Percentiles rank a stretch among this genome's conserved stretches.
Evolutionary conservation across 2,329 filamentous ascomycete genomes (phyloP).

Genomic region (Metarhizium humberi): DNA sequence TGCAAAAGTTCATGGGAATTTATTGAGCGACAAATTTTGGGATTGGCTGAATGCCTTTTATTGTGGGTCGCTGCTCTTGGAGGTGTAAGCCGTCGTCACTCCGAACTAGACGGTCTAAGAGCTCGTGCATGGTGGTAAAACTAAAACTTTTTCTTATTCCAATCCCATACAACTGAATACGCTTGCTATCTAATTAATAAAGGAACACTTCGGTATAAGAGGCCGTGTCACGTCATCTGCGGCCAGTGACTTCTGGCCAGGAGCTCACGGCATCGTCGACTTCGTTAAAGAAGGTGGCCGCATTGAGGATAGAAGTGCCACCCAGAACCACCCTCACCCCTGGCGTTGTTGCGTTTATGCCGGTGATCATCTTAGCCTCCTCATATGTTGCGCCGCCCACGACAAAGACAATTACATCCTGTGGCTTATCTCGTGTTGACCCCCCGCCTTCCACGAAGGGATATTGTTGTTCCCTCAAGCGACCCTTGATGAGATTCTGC

Average conservation of each 20-base stretch:
- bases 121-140: neutral
- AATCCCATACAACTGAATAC: neutral
- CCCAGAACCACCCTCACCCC: conserved; percentile 84
- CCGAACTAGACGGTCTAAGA: neutral
- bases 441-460: conserved; percentile 88
- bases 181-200: neutral
- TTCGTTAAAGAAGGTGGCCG: conserved; percentile 78
- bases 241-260: conserved; percentile 61
- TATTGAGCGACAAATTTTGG: neutral
- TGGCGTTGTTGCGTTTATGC: conserved; percentile 83
- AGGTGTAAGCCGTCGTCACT: neutral
- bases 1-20: neutral
- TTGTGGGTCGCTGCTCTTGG: neutral
- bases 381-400: conserved; percentile 92
- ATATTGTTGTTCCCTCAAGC: conserved; percentile 76
- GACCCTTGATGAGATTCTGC: conserved; percentile 88
- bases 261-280: conserved; percentile 78
- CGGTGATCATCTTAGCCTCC: conserved; percentile 92
- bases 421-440: conserved; percentile 85
- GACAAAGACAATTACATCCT: conserved; percentile 93
- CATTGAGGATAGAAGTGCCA: conserved; percentile 83
- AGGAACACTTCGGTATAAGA: neutral
- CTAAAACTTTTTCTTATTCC: neutral
- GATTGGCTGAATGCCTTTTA: neutral
- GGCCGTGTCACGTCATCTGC: conserved; percentile 10